Evolutionary conservation across 1,139 yeast genomes (phyloP), one percentile per base, ranked within the genome.

Genomic region (Meyerozyma sp.): DNA sequence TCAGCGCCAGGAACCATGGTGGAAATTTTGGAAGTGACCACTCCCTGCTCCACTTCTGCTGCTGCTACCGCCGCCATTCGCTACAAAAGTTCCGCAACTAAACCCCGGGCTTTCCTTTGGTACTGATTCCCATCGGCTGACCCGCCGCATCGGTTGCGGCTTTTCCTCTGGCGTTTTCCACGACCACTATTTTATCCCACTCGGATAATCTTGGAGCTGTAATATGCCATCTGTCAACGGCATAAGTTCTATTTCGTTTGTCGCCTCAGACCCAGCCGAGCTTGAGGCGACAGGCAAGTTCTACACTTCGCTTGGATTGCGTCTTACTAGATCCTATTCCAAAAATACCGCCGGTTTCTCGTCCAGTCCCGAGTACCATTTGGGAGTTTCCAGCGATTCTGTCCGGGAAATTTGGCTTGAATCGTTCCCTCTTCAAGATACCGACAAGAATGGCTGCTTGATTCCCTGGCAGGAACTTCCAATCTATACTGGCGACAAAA

Each of bases 331-430:
- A 53, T 74, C 68, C 50, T 81, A 69, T 61, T 66, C 76, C 47
- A 82, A 77, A 58, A 54, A 60, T 23, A 75, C 73, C 57, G 68
- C 69, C 57, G 73, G 66, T 44, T 64, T 69, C 36, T 54, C 57
- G 32, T 54, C 50, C 49, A 62, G 61, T 47, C 63, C 64, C 43
- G 61, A 55, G 46, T 55, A 58, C 32, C 68, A 63, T 40, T 53
- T 65, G 40, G 91, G 91, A 4, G 69, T 84, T 37, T 77, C 88
- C 18, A 71, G 70, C 46, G 87, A 82, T 50, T 83, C 90, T 1
- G 56, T 81, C 42, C 74, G 72, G 50, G 94, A 85, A 61, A 63
- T 79, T 37, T 85, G 94, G 93, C 58, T 84, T 40, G 86, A 84
- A 55, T 68, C 81, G 21, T 83, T 81, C 61, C 87, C 87, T 21